Evolutionary conservation across 1,284 basidiomycete genomes (phyloP).

Genomic region (Leccinum cinnamomeum): DNA sequence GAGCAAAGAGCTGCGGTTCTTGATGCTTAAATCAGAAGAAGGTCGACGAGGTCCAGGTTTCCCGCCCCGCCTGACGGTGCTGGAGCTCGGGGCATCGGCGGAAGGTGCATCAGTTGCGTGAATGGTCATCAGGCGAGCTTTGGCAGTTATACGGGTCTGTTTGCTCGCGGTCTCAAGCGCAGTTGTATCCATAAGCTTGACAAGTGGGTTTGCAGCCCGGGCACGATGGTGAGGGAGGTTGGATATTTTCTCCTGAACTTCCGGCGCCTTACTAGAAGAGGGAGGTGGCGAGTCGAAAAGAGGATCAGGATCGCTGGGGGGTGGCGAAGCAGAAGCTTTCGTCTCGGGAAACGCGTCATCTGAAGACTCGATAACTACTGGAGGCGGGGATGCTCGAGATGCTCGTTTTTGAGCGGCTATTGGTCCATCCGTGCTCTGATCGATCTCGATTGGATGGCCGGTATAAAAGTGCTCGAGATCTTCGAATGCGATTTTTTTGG

Average conservation of each 20-base stretch:
- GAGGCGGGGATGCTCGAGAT: conserved; percentile 2
- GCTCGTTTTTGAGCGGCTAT: conserved; percentile 1
- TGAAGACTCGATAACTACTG: background rate
- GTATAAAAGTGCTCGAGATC: conserved; percentile 34
- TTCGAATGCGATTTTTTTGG: conserved; percentile 21
- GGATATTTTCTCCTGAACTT: conserved; percentile 5
- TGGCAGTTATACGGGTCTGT: conserved; percentile 45
- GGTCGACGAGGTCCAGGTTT: conserved; percentile 51
- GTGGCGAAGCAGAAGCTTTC: conserved; percentile 17
- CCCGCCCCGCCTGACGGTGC: conserved; percentile 20
- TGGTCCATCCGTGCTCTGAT: conserved; percentile 25
- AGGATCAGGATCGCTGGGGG: conserved; percentile 21
- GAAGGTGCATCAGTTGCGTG: conserved; percentile 13
- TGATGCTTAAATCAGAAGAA: conserved; percentile 39
- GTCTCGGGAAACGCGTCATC: background rate
- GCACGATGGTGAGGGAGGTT: conserved; percentile 44
- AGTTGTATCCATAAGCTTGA: conserved; percentile 50
- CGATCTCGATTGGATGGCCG: conserved; percentile 34
- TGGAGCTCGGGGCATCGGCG: conserved; percentile 10
- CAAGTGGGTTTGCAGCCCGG: conserved; percentile 50
- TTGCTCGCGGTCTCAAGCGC: conserved; percentile 21
- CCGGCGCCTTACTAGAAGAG: conserved; percentile 6
- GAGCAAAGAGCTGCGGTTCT: conserved; percentile 48
- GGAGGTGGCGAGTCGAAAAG: conserved; percentile 33
- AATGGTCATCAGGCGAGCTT: conserved; percentile 41